Evolutionary conservation across 345 rosid species (phyloP).

Genomic region (Eucalyptus dawsonii): DNA sequence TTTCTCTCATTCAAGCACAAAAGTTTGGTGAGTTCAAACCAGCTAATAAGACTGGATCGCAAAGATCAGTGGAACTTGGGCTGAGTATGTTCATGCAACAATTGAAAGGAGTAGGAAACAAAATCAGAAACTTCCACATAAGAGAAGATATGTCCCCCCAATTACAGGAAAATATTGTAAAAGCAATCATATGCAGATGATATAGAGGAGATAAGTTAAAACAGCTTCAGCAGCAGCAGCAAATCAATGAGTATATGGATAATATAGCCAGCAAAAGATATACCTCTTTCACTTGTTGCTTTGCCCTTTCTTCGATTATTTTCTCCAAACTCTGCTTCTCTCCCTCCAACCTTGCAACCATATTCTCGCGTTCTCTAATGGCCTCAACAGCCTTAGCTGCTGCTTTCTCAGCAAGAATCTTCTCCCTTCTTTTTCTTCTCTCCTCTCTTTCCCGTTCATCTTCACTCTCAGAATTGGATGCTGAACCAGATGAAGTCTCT

Average conservation of each 20-base stretch:
- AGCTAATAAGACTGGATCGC: not conserved
- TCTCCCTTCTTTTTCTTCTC: slow-evolving; percentile 54
- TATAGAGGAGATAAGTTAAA: not conserved
- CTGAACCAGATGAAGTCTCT: slow-evolving; percentile 46
- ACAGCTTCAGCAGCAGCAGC: not conserved
- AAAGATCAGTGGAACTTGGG: not conserved
- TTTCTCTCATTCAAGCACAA: not conserved
- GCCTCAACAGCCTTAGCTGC: slow-evolving; percentile 69
- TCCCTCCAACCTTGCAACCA: slow-evolving; percentile 86
- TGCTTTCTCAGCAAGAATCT: slow-evolving; percentile 62
- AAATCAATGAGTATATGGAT: not conserved
- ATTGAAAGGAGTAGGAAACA: not conserved
- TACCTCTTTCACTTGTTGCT: slow-evolving; percentile 93
- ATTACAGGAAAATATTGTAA: not conserved
- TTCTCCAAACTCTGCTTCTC: slow-evolving; percentile 94
- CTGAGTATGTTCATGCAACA: not conserved
- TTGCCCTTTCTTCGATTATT: slow-evolving; percentile 84
- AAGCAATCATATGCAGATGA: not conserved
- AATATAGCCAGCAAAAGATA: not conserved
- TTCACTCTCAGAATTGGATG: slow-evolving; percentile 75
- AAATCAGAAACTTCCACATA: not conserved
- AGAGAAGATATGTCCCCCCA: not conserved
- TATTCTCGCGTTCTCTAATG: slow-evolving; percentile 74
- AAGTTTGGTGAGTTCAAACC: not conserved
- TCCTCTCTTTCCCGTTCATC: slow-evolving; percentile 60